A percentile compares a stretch with the other conserved stretches of the same genome.
These are phyloP conservation scores for Citeromyces matritensis DNA, from an alignment of 805 yeast species.

Conservation along the genomic window DNA sequence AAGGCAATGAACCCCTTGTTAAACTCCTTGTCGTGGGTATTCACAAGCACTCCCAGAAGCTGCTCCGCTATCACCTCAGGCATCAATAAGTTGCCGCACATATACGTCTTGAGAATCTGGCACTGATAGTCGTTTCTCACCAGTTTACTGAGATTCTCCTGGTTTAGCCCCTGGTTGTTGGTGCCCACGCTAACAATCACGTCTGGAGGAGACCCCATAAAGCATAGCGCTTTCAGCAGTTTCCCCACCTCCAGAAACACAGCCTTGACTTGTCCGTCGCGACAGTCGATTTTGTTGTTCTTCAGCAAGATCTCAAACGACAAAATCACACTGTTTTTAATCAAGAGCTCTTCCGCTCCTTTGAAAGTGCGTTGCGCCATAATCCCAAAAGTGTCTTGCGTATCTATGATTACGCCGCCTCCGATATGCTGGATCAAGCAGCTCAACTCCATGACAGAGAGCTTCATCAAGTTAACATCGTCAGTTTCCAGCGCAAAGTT, in stretches of 20 bases:
- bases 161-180: constrained; percentile 2
- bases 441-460: constrained; percentile 54
- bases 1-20: constrained; percentile 2
- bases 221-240: constrained; percentile 46
- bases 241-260: constrained; percentile 57
- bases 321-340: constrained; percentile 51
- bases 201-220: constrained; percentile 15
- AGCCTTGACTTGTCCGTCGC: constrained; percentile 70
- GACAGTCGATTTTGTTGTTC: constrained; percentile 43
- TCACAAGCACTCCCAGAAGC: background rate
- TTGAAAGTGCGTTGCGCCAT: constrained; percentile 31
- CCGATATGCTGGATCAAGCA: constrained; percentile 53
- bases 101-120: too few relatives aligned
- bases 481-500: constrained; percentile 38
- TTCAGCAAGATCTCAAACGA: constrained; percentile 74
- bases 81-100: background rate
- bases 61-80: background rate
- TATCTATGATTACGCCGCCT: constrained; percentile 49
- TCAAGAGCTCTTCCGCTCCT: constrained; percentile 56
- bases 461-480: constrained; percentile 53
- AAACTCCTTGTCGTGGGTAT: background rate
- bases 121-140: constrained; percentile 1
- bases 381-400: constrained; percentile 27
- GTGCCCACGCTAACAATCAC: constrained; percentile 1
- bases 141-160: constrained; percentile 6